A percentile compares a stretch with the other conserved stretches of the same genome.
phyloP scores from a whole-genome alignment of 179 eudicot species.

The Drosera spatulata region DNA sequence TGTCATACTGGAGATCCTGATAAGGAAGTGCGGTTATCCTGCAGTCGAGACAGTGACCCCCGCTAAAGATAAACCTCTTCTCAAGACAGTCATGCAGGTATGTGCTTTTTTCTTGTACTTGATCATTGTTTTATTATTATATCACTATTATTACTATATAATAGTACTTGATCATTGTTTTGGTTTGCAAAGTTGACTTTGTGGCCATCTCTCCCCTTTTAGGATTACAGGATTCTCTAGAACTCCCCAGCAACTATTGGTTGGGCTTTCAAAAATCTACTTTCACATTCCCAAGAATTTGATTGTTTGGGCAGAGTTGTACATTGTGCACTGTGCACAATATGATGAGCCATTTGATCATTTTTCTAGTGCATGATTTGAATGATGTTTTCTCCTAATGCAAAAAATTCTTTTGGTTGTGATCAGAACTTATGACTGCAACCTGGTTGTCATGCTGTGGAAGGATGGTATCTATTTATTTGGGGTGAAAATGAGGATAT shows the following conservation, averaged over 20 bases:
- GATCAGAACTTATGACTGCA: too few relatives aligned
- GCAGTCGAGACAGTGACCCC: constrained; percentile 47
- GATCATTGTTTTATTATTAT: not conserved
- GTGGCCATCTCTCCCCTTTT: too few relatives aligned
- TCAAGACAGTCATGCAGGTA: constrained; percentile 56
- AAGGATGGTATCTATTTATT: not conserved
- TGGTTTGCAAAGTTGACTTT: not conserved
- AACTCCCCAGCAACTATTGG: too few relatives aligned
- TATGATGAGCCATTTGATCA: too few relatives aligned
- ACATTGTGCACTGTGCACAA: too few relatives aligned
- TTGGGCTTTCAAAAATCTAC: too few relatives aligned
- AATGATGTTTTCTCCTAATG: too few relatives aligned
- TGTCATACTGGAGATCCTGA: constrained; percentile 77
- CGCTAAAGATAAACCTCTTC: constrained; percentile 50
- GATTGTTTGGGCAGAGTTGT: too few relatives aligned
- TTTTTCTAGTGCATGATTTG: too few relatives aligned
- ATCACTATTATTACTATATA: not conserved
- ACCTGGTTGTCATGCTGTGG: not conserved
- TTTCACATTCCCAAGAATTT: too few relatives aligned
- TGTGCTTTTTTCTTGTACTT: not conserved
- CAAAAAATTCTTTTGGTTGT: too few relatives aligned
- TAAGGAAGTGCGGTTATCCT: constrained; percentile 69
- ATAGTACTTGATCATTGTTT: not conserved
- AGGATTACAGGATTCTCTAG: too few relatives aligned
- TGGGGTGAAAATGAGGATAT: not conserved